Conservation (phyloP, 176 grass and related monocot genomes). For the Oryza glumipatula region DNA sequence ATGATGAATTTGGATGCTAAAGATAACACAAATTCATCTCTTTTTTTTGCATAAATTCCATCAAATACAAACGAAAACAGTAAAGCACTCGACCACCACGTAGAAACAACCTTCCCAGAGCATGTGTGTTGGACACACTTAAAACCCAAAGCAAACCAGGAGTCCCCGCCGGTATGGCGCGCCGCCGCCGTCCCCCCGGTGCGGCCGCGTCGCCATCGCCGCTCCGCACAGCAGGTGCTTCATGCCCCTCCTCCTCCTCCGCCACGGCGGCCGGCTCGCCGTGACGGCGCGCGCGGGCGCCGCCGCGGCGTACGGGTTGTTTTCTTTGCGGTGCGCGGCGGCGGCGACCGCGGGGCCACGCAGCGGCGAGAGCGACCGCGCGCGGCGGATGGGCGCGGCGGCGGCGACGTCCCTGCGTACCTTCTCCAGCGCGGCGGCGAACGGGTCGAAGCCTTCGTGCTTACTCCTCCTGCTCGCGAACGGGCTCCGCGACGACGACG, state of each 20-base stretch:
- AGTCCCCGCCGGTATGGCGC: conserved; percentile 1
- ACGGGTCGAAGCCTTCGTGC: conserved; percentile 50
- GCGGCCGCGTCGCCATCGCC: conserved; percentile 6
- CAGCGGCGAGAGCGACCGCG: conserved; percentile 46
- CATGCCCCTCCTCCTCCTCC: neutral
- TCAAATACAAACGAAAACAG: neutral
- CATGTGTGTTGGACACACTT: neutral
- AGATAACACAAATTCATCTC: neutral
- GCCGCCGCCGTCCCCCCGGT: neutral
- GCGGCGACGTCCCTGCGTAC: conserved; percentile 31
- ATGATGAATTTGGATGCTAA: neutral
- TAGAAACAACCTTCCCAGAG: too few relatives aligned
- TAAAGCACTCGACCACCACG: neutral
- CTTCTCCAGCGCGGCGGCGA: conserved; percentile 54
- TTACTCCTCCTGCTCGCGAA: neutral
- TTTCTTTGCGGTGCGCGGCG: neutral
- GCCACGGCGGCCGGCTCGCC: conserved; percentile 8
- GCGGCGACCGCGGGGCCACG: neutral
- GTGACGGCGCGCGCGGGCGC: neutral
- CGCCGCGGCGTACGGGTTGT: neutral
- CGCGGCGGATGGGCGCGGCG: conserved; percentile 26
- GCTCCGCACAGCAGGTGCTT: conserved; percentile 32
- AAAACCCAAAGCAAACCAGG: conserved; percentile 46
- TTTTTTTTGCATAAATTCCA: neutral
- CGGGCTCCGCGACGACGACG: conserved; percentile 14